Evolutionary conservation across 805 yeast genomes (phyloP).

Genomic region (Starmerella etchellsii): DNA sequence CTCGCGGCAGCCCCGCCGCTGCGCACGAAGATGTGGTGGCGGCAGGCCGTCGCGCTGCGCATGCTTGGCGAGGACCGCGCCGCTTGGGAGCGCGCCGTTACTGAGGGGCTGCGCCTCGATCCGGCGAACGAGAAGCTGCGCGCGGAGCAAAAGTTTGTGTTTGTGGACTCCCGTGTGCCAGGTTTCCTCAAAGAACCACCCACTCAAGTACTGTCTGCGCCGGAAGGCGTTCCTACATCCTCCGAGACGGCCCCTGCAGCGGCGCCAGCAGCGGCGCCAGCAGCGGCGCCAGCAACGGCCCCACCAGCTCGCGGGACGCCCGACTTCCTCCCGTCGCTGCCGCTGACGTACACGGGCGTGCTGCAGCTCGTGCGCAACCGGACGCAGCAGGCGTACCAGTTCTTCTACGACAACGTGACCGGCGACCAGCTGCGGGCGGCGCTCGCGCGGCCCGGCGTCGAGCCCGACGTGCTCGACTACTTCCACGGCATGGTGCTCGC

Average conservation of each 20-base stretch:
- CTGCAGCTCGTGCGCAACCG: constrained; percentile 11
- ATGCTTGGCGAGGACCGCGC: constrained; percentile 8
- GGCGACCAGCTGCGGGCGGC: constrained; percentile 14
- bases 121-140: constrained; percentile 15
- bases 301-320: not conserved
- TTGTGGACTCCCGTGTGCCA: constrained; percentile 4
- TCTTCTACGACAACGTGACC: constrained; percentile 14
- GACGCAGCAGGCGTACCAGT: constrained; percentile 10
- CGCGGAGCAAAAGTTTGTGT: constrained; percentile 8
- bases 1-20: constrained; percentile 2
- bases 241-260: not conserved
- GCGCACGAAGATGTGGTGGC: constrained; percentile 14
- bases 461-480: constrained; percentile 20
- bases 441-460: constrained; percentile 17
- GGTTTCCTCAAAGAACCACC: not conserved
- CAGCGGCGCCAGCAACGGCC: not conserved
- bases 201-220: not conserved
- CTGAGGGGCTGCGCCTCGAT: constrained; percentile 16
- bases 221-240: no score
- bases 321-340: constrained; percentile 12
- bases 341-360: constrained; percentile 18
- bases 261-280: not conserved
- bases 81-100: constrained; percentile 9
- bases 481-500: constrained; percentile 10
- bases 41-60: constrained; percentile 14